Conservation (phyloP, 495 filamentous ascomycete species). For the Aspergillus egyptiacus region DNA sequence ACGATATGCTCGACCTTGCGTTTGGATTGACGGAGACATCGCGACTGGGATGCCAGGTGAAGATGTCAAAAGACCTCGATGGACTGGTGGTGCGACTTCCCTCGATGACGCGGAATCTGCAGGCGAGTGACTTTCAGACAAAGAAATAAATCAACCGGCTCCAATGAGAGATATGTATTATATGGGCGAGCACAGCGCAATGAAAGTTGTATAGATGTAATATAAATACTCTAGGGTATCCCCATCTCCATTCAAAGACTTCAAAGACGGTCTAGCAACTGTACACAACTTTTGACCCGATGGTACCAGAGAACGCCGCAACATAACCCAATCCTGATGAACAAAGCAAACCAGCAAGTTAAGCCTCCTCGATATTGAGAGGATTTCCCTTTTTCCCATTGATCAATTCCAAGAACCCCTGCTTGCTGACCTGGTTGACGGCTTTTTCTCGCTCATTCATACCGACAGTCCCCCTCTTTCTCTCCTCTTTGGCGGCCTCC, state of each 20-base stretch:
- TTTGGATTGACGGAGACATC: constrained; percentile 96
- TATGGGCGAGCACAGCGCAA: constrained; percentile 5
- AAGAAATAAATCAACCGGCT: constrained; percentile 24
- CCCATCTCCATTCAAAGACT: constrained; percentile 21
- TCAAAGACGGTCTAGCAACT: constrained; percentile 14
- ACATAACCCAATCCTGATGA: constrained; percentile 30
- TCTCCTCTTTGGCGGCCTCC: constrained; percentile 62
- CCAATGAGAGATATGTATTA: constrained; percentile 4
- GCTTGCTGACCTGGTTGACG: constrained; percentile 90
- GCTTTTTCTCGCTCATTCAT: constrained; percentile 69
- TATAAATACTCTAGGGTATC: constrained; percentile 16
- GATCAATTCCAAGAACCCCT: constrained; percentile 92
- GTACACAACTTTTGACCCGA: constrained; percentile 21
- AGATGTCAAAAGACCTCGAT: constrained; percentile 85
- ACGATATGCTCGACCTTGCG: constrained; percentile 96
- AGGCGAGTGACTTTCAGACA: constrained; percentile 79
- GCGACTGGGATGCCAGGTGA: constrained; percentile 88
- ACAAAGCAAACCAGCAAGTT: constrained; percentile 14
- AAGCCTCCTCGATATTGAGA: constrained; percentile 47
- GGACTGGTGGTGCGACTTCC: constrained; percentile 80
- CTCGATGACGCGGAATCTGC: constrained; percentile 90
- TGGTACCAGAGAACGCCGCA: constrained; percentile 30
- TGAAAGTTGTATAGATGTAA: constrained; percentile 7
- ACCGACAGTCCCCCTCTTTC: constrained; percentile 69
- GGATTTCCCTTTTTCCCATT: constrained; percentile 48